A percentile compares a stretch with the other conserved stretches of the same genome.
These are phyloP conservation scores for Fusarium subtropicale DNA, from an alignment of 2,329 filamentous ascomycete species.

Conservation along the genomic window DNA sequence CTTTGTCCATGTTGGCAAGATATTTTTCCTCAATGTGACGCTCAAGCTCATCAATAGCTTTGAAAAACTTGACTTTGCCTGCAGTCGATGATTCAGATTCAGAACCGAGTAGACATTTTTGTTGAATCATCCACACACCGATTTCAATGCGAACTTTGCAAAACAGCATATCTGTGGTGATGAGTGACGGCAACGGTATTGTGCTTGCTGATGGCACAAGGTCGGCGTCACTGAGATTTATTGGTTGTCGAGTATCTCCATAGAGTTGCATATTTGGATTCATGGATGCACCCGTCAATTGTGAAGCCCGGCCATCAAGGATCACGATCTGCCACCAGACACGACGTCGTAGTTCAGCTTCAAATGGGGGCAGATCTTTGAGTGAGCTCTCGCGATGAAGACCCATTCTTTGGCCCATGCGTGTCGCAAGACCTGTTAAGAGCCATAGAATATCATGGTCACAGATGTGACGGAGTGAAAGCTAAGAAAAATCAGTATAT, in stretches of 20 bases:
- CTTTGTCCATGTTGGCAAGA: background rate
- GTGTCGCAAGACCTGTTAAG: slow-evolving; percentile 3
- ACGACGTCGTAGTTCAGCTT: slow-evolving; percentile 9
- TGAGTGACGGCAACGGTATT: background rate
- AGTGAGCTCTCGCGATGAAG: slow-evolving; percentile 11
- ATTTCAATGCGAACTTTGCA: slow-evolving; percentile 15
- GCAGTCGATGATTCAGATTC: background rate
- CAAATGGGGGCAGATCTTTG: background rate
- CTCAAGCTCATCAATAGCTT: slow-evolving; percentile 1
- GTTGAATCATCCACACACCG: slow-evolving; percentile 13
- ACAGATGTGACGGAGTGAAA: slow-evolving; percentile 12
- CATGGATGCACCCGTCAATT: slow-evolving; percentile 12
- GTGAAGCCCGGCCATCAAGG: slow-evolving; percentile 6
- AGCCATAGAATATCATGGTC: slow-evolving; percentile 14
- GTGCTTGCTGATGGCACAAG: slow-evolving; percentile 7
- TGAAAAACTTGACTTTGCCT: background rate
- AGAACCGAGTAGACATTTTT: slow-evolving; percentile 5
- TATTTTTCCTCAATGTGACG: background rate
- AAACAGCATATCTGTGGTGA: slow-evolving; percentile 8
- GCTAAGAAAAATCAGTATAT: background rate
- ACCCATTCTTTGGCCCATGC: slow-evolving; percentile 15
- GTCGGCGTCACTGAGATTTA: slow-evolving; percentile 9
- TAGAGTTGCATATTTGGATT: slow-evolving; percentile 12
- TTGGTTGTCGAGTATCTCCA: slow-evolving; percentile 7
- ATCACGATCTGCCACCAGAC: slow-evolving; percentile 18